A percentile compares a stretch with the other conserved stretches of the same genome.
Evolutionary conservation across 2,329 filamentous ascomycete genomes (phyloP).

Genomic region (Aspergillus sp.): DNA sequence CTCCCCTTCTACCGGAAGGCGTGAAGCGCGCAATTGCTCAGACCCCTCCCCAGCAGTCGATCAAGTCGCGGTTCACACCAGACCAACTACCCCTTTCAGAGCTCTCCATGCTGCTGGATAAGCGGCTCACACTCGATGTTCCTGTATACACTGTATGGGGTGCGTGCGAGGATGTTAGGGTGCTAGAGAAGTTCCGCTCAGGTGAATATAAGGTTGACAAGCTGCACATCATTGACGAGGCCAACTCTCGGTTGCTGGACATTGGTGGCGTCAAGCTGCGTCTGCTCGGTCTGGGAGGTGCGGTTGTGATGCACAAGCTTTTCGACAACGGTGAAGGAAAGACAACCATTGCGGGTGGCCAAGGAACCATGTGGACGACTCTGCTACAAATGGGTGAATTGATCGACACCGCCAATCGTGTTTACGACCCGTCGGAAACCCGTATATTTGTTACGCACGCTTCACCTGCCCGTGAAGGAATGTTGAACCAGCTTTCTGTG

Average conservation of each 20-base stretch:
- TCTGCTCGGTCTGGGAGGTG: conserved; percentile 87
- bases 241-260: conserved; percentile 91
- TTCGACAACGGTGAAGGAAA: conserved; percentile 98
- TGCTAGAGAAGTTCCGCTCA: conserved; percentile 94
- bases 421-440: conserved; percentile 97
- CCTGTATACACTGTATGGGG: conserved; percentile 99
- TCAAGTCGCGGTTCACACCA: conserved; percentile 81
- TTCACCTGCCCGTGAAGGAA: conserved; percentile 91
- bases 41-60: conserved; percentile 63
- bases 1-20: conserved; percentile 81
- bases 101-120: conserved; percentile 82
- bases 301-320: conserved; percentile 99
- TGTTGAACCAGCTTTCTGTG: conserved; percentile 95
- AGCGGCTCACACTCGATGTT: conserved; percentile 86
- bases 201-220: conserved; percentile 98
- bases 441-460: conserved; percentile 96
- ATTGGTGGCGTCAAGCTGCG: conserved; percentile 94
- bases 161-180: conserved; percentile 95
- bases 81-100: conserved; percentile 89
- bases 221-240: conserved; percentile 97
- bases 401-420: conserved; percentile 94
- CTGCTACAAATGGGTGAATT: conserved; percentile 97
- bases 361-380: conserved; percentile 99
- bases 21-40: conserved; percentile 67
- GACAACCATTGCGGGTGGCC: conserved; percentile 95